A percentile compares a stretch with the other conserved stretches of the same genome.
Evolutionary conservation across 768 basidiomycete genomes (phyloP).

Genomic region (Mycena vulgaris): DNA sequence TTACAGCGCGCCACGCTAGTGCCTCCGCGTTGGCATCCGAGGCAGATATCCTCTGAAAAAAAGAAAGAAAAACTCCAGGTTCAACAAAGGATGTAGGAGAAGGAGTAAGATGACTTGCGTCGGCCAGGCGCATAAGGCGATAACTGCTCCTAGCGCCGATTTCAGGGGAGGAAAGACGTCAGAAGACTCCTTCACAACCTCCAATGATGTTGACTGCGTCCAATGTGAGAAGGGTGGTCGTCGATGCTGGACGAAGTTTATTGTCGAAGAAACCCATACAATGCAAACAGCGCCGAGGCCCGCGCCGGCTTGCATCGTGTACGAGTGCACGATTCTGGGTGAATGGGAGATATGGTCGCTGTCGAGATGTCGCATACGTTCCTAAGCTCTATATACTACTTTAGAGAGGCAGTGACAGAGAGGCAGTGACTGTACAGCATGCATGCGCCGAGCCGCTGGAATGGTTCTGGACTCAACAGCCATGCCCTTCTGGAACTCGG

Average conservation of each 20-base stretch:
- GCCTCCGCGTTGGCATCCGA: conserved; percentile 8
- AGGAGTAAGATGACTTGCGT: conserved; percentile 1
- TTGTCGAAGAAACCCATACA: background rate
- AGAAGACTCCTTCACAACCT: background rate
- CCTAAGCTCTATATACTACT: too few species aligned
- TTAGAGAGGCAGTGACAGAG: too few species aligned
- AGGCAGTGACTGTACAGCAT: too few species aligned
- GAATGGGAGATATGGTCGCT: too few species aligned
- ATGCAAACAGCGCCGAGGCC: background rate
- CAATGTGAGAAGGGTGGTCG: background rate
- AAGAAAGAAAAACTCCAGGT: background rate
- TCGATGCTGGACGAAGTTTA: background rate
- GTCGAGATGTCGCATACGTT: too few species aligned
- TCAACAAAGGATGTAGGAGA: background rate
- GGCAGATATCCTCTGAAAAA: conserved; percentile 3
- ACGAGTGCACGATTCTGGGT: background rate
- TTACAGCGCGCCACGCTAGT: conserved; percentile 1
- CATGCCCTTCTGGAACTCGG: too few species aligned
- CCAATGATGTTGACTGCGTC: conserved; percentile 14
- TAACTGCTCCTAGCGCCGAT: conserved; percentile 5
- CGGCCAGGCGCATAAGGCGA: conserved; percentile 13
- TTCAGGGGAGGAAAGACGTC: conserved; percentile 15
- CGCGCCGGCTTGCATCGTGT: background rate
- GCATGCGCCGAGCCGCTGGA: too few species aligned
- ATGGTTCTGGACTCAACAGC: too few species aligned